Percentiles rank a stretch among this genome's conserved stretches.
Conservation (phyloP, 1,284 basidiomycete species). For the Fomitopsis schrenkii region DNA sequence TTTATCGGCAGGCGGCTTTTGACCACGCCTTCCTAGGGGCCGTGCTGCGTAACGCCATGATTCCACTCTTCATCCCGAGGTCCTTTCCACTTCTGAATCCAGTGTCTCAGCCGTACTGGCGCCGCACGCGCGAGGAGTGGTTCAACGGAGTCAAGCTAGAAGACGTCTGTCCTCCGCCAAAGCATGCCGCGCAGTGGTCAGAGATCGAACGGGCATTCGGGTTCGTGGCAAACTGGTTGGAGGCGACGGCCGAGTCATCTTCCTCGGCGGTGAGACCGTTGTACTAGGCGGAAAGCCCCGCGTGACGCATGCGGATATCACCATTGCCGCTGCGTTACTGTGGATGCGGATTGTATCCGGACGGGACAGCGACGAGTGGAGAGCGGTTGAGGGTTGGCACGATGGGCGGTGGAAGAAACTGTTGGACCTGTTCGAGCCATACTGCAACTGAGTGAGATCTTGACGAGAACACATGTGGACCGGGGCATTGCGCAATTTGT, state of each 20-base stretch:
- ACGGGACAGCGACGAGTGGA: slow-evolving; percentile 5
- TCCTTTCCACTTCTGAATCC: neutral
- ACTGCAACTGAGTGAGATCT: neutral
- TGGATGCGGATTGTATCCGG: slow-evolving; percentile 10
- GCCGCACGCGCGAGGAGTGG: slow-evolving; percentile 15
- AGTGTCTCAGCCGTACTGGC: slow-evolving; percentile 18
- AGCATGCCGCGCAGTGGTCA: slow-evolving; percentile 12
- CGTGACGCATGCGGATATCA: slow-evolving; percentile 13
- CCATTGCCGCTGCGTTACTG: slow-evolving; percentile 11
- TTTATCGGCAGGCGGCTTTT: slow-evolving; percentile 11
- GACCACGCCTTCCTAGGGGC: slow-evolving; percentile 10
- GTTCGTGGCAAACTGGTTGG: slow-evolving; percentile 13
- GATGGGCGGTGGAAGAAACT: slow-evolving; percentile 6
- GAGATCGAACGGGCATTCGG: slow-evolving; percentile 9
- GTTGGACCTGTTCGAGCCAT: slow-evolving; percentile 4
- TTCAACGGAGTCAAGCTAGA: slow-evolving; percentile 15
- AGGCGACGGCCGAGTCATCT: slow-evolving; percentile 11
- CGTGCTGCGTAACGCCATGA: slow-evolving; percentile 1
- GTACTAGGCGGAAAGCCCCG: neutral
- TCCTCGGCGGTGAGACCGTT: slow-evolving; percentile 7
- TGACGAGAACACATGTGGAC: too few species aligned
- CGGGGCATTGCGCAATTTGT: too few species aligned
- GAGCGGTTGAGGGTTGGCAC: slow-evolving; percentile 3
- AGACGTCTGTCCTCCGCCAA: slow-evolving; percentile 12
- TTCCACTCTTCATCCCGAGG: slow-evolving; percentile 8